phyloP scores from a whole-genome alignment of 495 filamentous ascomycete genomes.

The Oleoguttula mirabilis region DNA sequence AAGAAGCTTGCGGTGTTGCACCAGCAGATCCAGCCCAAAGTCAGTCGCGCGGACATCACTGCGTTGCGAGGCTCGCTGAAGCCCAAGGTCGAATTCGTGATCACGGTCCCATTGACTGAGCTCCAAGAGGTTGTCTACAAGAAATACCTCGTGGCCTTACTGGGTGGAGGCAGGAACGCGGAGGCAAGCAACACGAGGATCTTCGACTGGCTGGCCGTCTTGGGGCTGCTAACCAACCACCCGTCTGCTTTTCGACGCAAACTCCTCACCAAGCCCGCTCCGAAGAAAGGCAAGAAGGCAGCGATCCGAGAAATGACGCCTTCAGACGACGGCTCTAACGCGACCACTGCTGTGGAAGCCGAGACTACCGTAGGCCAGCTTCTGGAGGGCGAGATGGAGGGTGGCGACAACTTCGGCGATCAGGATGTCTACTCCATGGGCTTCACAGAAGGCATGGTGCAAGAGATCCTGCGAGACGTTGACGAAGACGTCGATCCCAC shows the following conservation, averaged over 20 bases:
- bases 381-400: neutral
- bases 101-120: constrained; percentile 55
- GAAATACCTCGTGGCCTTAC: constrained; percentile 36
- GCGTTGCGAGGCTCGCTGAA: constrained; percentile 54
- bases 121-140: constrained; percentile 56
- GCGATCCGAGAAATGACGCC: neutral
- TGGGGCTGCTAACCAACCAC: constrained; percentile 65
- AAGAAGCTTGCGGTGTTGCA: constrained; percentile 61
- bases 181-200: constrained; percentile 29
- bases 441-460: constrained; percentile 39
- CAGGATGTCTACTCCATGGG: constrained; percentile 37
- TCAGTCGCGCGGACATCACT: constrained; percentile 59
- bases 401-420: constrained; percentile 44
- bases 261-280: constrained; percentile 25
- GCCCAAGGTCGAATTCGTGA: constrained; percentile 67
- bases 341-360: neutral
- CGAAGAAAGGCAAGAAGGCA: constrained; percentile 10
- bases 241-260: constrained; percentile 52
- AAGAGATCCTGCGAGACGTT: constrained; percentile 32
- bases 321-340: constrained; percentile 1
- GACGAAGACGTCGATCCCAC: constrained; percentile 28
- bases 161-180: constrained; percentile 6
- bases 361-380: neutral
- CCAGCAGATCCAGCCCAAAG: constrained; percentile 60
- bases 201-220: constrained; percentile 41